Percentiles rank a stretch among this genome's conserved stretches.
phyloP scores from a whole-genome alignment of 1,284 basidiomycete genomes.

The Caloboletus firmus region DNA sequence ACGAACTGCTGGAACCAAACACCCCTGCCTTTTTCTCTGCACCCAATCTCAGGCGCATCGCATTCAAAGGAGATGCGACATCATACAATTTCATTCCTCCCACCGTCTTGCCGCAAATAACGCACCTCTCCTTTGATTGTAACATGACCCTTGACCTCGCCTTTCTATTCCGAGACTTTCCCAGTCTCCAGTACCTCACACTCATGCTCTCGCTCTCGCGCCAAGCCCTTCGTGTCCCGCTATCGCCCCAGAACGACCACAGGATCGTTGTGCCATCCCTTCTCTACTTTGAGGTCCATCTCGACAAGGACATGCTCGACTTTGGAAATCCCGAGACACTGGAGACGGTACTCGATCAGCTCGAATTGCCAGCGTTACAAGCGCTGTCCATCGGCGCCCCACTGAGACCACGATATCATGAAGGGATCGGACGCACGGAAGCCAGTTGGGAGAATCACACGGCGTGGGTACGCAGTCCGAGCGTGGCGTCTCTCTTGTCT shows the following conservation, averaged over 20 bases:
- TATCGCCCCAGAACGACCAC: neutral
- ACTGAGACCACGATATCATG: neutral
- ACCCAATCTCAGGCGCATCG: conserved; percentile 19
- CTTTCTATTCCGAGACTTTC: conserved; percentile 21
- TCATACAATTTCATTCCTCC: conserved; percentile 20
- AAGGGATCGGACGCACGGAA: neutral
- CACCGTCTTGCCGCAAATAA: conserved; percentile 20
- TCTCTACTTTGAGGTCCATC: conserved; percentile 13
- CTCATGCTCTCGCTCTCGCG: conserved; percentile 15
- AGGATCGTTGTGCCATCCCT: conserved; percentile 13
- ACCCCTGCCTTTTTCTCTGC: conserved; percentile 5
- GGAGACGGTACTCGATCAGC: conserved; percentile 19
- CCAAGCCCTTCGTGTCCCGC: conserved; percentile 5
- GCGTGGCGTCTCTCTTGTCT: conserved; percentile 17
- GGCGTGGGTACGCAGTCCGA: conserved; percentile 14
- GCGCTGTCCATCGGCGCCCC: conserved; percentile 15
- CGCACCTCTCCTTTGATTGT: conserved; percentile 28
- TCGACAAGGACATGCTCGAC: conserved; percentile 27
- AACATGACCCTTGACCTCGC: conserved; percentile 16
- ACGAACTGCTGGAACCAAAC: conserved; percentile 1
- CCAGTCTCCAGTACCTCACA: conserved; percentile 15
- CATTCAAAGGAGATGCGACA: conserved; percentile 15
- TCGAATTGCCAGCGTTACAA: conserved; percentile 24
- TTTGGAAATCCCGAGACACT: conserved; percentile 23
- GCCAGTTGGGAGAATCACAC: conserved; percentile 7